Conservation (phyloP, 192 early-diverging fungal genomes). For the Coemansia aciculifera region DNA sequence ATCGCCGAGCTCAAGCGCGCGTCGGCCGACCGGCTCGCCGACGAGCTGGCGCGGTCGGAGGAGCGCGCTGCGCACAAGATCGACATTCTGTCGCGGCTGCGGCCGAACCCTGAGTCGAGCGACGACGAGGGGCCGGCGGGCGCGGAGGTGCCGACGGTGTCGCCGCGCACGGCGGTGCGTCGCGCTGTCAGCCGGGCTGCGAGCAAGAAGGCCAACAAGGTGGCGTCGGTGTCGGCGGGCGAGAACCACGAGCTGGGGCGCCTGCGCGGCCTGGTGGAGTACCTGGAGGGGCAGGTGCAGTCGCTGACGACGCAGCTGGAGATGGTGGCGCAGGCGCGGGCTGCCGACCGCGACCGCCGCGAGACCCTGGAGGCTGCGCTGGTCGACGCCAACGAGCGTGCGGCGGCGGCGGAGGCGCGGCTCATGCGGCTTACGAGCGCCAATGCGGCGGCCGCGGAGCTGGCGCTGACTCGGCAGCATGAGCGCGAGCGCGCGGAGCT, state of each 20-base stretch:
- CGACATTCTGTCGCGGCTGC: conserved; percentile 51
- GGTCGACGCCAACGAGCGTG: conserved; percentile 30
- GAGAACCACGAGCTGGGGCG: conserved; percentile 30
- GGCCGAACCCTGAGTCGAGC: conserved; percentile 11
- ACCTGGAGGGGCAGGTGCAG: conserved; percentile 23
- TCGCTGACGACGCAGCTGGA: conserved; percentile 38
- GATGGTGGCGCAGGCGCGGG: conserved; percentile 30
- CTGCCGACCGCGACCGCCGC: conserved; percentile 19
- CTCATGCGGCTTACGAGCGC: conserved; percentile 14
- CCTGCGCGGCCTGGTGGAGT: conserved; percentile 17
- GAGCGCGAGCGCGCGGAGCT: conserved; percentile 42
- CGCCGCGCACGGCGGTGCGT: conserved; percentile 39
- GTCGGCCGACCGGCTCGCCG: conserved; percentile 41
- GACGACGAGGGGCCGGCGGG: background rate
- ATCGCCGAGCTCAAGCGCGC: conserved; percentile 53
- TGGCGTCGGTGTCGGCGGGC: conserved; percentile 47
- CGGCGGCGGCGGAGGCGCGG: conserved; percentile 15
- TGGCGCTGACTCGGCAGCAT: conserved; percentile 27
- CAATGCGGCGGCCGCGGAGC: conserved; percentile 25
- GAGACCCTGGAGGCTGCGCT: conserved; percentile 35
- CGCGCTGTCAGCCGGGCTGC: conserved; percentile 46
- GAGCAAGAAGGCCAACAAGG: conserved; percentile 49
- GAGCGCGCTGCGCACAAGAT: conserved; percentile 47
- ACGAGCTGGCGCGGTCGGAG: conserved; percentile 41
- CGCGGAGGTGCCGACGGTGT: conserved; percentile 46